These are phyloP conservation scores for Scutellaria baicalensis DNA, from an alignment of 257 asterid species.

Conservation along the genomic window DNA sequence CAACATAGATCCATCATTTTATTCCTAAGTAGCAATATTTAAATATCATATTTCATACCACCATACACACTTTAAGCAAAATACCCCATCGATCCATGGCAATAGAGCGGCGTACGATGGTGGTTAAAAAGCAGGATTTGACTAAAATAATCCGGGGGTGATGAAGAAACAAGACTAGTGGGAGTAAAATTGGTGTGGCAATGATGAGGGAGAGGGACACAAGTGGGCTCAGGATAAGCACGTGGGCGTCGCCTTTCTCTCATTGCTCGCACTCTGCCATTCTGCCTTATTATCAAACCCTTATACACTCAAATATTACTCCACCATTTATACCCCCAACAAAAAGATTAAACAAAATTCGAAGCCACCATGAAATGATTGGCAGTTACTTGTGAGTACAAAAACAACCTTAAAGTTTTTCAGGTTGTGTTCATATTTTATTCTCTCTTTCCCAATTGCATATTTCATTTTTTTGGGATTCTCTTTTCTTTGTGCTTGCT, in stretches of 20 bases:
- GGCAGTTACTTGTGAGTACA: conserved; percentile 30
- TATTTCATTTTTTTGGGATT: neutral
- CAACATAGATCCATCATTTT: neutral
- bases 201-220: conserved; percentile 54
- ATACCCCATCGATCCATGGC: neutral
- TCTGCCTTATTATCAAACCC: conserved; percentile 16
- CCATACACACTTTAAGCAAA: neutral
- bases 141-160: conserved; percentile 32
- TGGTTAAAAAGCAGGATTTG: conserved; percentile 13
- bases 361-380: conserved; percentile 35
- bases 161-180: neutral
- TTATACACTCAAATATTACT: neutral
- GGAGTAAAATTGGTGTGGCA: conserved; percentile 26
- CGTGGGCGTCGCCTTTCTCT: conserved; percentile 66
- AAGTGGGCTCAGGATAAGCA: conserved; percentile 59
- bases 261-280: conserved; percentile 66
- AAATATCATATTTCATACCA: neutral
- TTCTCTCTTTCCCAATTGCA: neutral
- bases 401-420: conserved; percentile 34
- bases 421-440: conserved; percentile 26
- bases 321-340: neutral
- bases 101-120: conserved; percentile 36
- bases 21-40: neutral
- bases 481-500: conserved; percentile 27
- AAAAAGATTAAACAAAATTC: neutral